phyloP scores from a whole-genome alignment of 2,329 filamentous ascomycete species.

The Aspergillus sojae region DNA sequence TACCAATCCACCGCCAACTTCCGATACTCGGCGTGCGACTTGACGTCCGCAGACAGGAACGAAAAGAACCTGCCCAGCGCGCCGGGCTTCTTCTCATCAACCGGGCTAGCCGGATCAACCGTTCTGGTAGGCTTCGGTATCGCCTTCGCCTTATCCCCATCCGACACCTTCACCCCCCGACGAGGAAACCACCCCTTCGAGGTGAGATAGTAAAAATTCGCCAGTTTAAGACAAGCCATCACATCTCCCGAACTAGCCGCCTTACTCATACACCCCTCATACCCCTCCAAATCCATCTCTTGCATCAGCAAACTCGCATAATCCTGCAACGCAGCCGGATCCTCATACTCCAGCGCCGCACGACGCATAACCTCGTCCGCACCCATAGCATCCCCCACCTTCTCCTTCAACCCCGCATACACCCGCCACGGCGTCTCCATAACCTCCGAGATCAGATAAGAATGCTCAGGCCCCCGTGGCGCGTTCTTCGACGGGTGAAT shows the following conservation, averaged over 20 bases:
- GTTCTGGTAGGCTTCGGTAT: background rate
- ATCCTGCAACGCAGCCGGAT: constrained; percentile 30
- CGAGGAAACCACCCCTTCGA: constrained; percentile 28
- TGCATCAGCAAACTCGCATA: constrained; percentile 29
- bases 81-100: background rate
- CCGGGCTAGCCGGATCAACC: background rate
- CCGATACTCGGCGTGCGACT: constrained; percentile 27
- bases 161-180: constrained; percentile 16
- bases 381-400: constrained; percentile 13
- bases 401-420: constrained; percentile 26
- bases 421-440: constrained; percentile 29
- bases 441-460: background rate
- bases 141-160: background rate
- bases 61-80: constrained; percentile 6
- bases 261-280: constrained; percentile 39
- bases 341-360: constrained; percentile 36
- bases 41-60: constrained; percentile 20
- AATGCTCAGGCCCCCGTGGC: background rate
- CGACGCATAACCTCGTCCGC: constrained; percentile 25
- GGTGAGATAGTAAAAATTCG: constrained; percentile 40
- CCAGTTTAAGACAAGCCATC: constrained; percentile 36
- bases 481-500: constrained; percentile 21
- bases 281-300: constrained; percentile 28
- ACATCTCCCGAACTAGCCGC: constrained; percentile 34
- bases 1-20: constrained; percentile 40